These are phyloP conservation scores for Halophytophthora polymorphica DNA, from an alignment of 352 stramenopile genomes.

Conservation along the genomic window DNA sequence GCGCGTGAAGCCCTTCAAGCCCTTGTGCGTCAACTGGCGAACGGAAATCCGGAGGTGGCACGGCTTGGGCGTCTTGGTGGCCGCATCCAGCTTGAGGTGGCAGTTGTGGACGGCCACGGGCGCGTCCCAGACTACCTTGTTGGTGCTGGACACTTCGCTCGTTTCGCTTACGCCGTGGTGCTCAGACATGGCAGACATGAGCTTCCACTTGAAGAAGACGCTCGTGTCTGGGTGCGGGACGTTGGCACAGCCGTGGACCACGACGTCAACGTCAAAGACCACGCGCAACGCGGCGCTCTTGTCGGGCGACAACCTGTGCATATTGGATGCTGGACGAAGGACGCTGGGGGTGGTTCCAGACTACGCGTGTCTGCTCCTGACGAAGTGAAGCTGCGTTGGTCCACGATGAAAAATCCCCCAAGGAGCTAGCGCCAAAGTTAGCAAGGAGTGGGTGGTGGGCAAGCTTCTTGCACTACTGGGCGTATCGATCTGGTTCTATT, in stretches of 20 bases:
- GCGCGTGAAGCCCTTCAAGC: slow-evolving; percentile 13
- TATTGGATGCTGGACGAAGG: too few species aligned
- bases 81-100: slow-evolving; percentile 19
- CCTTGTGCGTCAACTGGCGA: slow-evolving; percentile 18
- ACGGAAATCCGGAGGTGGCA: slow-evolving; percentile 28
- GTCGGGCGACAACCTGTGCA: slow-evolving; percentile 9
- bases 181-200: slow-evolving; percentile 7
- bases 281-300: slow-evolving; percentile 11
- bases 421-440: too few species aligned
- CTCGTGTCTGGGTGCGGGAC: slow-evolving; percentile 25
- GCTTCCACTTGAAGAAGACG: slow-evolving; percentile 41
- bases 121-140: slow-evolving; percentile 27
- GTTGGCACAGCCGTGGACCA: slow-evolving; percentile 36
- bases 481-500: too few species aligned
- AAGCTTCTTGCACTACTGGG: too few species aligned
- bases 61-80: slow-evolving; percentile 25
- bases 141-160: slow-evolving; percentile 19
- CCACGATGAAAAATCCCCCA: too few species aligned
- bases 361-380: too few species aligned
- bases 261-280: slow-evolving; percentile 25
- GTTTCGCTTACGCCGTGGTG: slow-evolving; percentile 13
- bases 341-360: too few species aligned
- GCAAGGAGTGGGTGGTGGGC: too few species aligned
- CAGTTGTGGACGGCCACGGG: slow-evolving; percentile 17
- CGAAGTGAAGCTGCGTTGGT: too few species aligned